phyloP scores from a whole-genome alignment of 176 grass and related monocot species.

The Calamus simplicifolius region DNA sequence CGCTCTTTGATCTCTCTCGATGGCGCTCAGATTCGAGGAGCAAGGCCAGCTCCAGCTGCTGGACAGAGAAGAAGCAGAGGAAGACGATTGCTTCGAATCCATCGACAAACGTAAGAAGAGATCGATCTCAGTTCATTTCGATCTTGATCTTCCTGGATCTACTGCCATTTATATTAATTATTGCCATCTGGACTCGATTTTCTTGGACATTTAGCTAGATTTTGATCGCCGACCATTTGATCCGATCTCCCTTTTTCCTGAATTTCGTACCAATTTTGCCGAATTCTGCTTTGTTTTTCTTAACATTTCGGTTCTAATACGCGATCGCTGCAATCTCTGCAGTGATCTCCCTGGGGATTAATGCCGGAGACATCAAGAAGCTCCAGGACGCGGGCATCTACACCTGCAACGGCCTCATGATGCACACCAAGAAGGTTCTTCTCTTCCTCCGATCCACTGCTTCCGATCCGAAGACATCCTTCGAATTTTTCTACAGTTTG shows the following conservation, averaged over 20 bases:
- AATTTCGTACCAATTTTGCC: too few relatives aligned
- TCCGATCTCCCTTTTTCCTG: not conserved
- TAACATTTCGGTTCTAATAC: constrained; percentile 6
- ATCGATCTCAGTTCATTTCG: not conserved
- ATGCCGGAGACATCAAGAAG: constrained; percentile 90
- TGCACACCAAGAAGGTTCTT: constrained; percentile 91
- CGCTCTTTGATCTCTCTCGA: constrained; percentile 2
- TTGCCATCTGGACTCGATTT: too few relatives aligned
- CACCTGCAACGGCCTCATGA: constrained; percentile 98
- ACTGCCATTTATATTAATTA: too few relatives aligned
- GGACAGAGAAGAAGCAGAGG: constrained; percentile 51
- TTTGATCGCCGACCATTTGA: not conserved
- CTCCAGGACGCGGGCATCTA: constrained; percentile 95
- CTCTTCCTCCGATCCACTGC: not conserved
- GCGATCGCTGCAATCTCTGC: constrained; percentile 7
- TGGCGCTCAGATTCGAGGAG: constrained; percentile 45
- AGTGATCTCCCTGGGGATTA: constrained; percentile 96
- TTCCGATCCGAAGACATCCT: not conserved
- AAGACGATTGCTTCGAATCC: constrained; percentile 81
- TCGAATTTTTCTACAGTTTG: not conserved
- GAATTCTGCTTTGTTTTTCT: not conserved
- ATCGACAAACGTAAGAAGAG: constrained; percentile 71
- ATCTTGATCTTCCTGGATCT: not conserved
- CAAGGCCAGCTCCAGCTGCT: constrained; percentile 84
- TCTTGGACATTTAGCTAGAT: too few relatives aligned